These are phyloP conservation scores for Cordia subcordata DNA, from an alignment of 257 asterid species.

Conservation along the genomic window DNA sequence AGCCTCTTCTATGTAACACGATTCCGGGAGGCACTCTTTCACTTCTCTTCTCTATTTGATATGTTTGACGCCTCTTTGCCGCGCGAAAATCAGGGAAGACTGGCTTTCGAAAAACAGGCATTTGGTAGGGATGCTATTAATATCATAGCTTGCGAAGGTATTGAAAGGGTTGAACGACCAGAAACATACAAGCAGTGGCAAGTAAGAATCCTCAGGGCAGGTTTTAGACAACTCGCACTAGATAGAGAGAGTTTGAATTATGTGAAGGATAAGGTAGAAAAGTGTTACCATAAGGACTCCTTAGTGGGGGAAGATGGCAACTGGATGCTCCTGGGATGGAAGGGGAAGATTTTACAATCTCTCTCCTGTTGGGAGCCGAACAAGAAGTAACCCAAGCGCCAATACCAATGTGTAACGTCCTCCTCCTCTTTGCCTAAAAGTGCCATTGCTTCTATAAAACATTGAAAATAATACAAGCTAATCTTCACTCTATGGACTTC, in stretches of 20 bases:
- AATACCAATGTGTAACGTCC: too few relatives aligned
- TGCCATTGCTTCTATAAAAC: too few relatives aligned
- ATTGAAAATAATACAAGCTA: too few relatives aligned
- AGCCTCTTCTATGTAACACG: conserved; percentile 86
- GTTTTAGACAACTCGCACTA: conserved; percentile 64
- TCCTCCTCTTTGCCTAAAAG: too few relatives aligned
- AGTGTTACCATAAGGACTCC: conserved; percentile 65
- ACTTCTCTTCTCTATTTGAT: conserved; percentile 74
- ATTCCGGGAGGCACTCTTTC: conserved; percentile 84
- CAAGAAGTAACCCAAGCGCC: too few relatives aligned
- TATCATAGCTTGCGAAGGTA: conserved; percentile 83
- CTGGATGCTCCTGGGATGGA: conserved; percentile 98
- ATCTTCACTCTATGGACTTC: too few relatives aligned
- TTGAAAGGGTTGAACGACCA: conserved; percentile 83
- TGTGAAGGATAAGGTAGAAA: conserved; percentile 39
- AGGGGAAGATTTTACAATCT: conserved; percentile 67
- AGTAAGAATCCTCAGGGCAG: conserved; percentile 59
- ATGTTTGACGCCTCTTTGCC: conserved; percentile 72
- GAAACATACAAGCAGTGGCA: conserved; percentile 97
- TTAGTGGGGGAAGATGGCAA: conserved; percentile 62
- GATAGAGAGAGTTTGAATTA: conserved; percentile 42
- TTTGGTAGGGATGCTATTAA: conserved; percentile 72
- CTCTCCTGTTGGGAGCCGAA: conserved; percentile 80
- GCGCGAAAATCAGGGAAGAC: conserved; percentile 62
- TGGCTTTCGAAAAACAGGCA: conserved; percentile 67